Evolutionary conservation across 805 yeast species (phyloP), one percentile per base, ranked within the genome.

Genomic region (Spathaspora hagerdaliae): DNA sequence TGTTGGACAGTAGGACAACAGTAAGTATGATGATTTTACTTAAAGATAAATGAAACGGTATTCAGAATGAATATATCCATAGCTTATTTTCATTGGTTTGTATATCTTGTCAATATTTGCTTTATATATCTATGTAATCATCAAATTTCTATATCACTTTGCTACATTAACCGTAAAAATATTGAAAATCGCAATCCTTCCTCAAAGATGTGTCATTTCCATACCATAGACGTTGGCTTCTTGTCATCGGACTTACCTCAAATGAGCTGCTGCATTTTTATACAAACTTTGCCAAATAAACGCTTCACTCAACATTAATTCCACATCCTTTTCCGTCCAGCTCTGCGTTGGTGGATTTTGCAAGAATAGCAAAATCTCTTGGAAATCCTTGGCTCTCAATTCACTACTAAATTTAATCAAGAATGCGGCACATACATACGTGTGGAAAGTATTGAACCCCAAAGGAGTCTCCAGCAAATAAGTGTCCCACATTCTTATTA

Each of bases 401-500:
- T 82, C 83, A 44, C 77, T 82, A 51, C 94, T 82, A 83, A 96
- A 94, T 58, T 88, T 84, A 49, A 90, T 86, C 54, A 94, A 71
- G 59, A 92, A 94, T 15, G 99, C 98, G 15, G 98, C 97, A 67
- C 99, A 94, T 3, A 94, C 99, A 62, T 92, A 94, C 7, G 94
- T 88, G 62, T 94, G 99, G 66, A 94, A 94, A 57, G 83, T 89
- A 55, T 87, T 87, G 60, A 94, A 89, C 2, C 96, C 96, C 52
- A 81, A 59, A 3, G 85, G 83, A 15, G 79, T 77, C 58, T 87
- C 90, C 41, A 87, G 78, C 3, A 87, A 63, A 62, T 94, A 94
- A 0, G 99, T 91, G 60, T 94, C 99, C 98, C 99, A 94, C 96
- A 94, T 92, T 46, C 99, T 75, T 19, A 91, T 82, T 5, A 91